Percentiles rank a stretch among this genome's conserved stretches.
These are phyloP conservation scores for Cymbopogon citratus DNA, from an alignment of 176 grass and related monocot species.

Conservation along the genomic window DNA sequence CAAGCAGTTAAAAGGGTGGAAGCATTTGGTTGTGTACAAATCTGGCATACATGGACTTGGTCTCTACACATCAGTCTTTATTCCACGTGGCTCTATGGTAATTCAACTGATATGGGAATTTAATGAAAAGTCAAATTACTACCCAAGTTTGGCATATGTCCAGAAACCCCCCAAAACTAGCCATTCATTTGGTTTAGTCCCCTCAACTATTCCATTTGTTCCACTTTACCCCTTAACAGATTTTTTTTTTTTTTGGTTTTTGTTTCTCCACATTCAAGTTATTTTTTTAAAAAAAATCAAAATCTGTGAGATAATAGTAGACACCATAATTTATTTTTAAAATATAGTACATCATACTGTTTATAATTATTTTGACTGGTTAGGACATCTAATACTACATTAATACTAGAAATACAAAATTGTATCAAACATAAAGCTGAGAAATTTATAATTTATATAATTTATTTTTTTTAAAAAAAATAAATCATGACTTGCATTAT, in stretches of 20 bases:
- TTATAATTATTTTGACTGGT: not conserved
- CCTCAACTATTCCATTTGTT: not conserved
- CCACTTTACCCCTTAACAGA: not conserved
- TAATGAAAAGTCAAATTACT: not conserved
- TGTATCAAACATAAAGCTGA: not conserved
- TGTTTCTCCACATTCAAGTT: not conserved
- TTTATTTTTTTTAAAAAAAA: not conserved
- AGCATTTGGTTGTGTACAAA: constrained; percentile 93
- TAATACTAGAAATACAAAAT: not conserved
- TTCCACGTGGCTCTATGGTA: constrained; percentile 87
- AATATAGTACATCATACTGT: not conserved
- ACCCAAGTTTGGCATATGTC: not conserved
- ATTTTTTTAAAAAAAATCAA: not conserved
- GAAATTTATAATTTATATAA: not conserved
- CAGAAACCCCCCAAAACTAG: not conserved
- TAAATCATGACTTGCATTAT: not conserved
- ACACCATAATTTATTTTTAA: not conserved
- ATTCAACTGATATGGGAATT: not conserved
- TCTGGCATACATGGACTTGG: constrained; percentile 94
- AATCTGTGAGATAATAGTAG: not conserved
- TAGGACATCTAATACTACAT: not conserved
- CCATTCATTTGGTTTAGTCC: not conserved
- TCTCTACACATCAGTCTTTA: constrained; percentile 82
- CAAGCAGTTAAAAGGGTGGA: constrained; percentile 71
- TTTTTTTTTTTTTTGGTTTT: not conserved